Percentiles rank a stretch among this genome's conserved stretches.
Evolutionary conservation across 2,329 filamentous ascomycete genomes (phyloP).

Genomic region (Ustulina deusta): DNA sequence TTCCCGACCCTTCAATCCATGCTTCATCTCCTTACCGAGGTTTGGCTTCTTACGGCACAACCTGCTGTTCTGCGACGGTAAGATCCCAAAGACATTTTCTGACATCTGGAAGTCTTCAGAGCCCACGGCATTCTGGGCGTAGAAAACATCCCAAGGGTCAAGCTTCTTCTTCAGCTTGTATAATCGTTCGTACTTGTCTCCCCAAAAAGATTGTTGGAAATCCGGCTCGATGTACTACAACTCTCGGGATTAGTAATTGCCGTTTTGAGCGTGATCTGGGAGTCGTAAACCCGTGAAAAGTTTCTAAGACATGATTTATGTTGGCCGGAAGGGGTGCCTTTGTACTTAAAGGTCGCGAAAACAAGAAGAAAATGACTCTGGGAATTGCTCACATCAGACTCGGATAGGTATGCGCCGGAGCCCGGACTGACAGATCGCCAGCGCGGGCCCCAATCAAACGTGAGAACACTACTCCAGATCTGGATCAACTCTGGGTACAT

Average conservation of each 20-base stretch:
- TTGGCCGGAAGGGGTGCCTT: background rate
- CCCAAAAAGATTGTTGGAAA: constrained; percentile 55
- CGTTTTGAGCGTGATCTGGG: too few species aligned
- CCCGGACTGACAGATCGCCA: constrained; percentile 44
- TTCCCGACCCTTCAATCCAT: background rate
- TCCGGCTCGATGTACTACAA: constrained; percentile 50
- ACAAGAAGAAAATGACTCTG: background rate
- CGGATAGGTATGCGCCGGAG: constrained; percentile 48
- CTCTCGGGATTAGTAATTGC: background rate
- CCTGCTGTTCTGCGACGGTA: constrained; percentile 48
- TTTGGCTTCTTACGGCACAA: constrained; percentile 44
- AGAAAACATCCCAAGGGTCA: constrained; percentile 54
- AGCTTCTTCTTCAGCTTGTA: constrained; percentile 53
- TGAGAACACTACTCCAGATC: constrained; percentile 44
- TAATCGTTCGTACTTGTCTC: constrained; percentile 52
- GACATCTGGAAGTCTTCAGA: constrained; percentile 55
- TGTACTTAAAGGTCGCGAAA: background rate
- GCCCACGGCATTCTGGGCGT: constrained; percentile 54
- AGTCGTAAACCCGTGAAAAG: too few species aligned
- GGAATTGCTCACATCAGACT: constrained; percentile 46
- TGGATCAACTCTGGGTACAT: constrained; percentile 46
- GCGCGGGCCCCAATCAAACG: constrained; percentile 42
- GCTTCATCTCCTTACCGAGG: constrained; percentile 8
- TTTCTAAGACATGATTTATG: background rate
- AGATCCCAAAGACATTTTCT: constrained; percentile 44